phyloP scores from a whole-genome alignment of 257 asterid genomes.

The Ballota nigra region DNA sequence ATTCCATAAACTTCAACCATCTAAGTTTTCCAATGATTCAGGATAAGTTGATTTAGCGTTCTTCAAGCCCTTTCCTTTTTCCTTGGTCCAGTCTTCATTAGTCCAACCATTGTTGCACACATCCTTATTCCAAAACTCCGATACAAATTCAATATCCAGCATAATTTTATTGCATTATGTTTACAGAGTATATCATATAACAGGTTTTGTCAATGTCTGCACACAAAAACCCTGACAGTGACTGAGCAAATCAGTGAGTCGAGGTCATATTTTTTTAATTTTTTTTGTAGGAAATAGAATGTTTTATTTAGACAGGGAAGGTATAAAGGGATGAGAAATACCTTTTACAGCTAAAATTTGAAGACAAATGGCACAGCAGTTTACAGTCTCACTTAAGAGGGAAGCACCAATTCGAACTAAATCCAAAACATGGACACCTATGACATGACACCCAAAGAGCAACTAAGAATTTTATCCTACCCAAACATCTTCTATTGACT shows the following conservation, averaged over 20 bases:
- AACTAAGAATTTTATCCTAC: too few species aligned
- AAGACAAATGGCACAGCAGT: not conserved
- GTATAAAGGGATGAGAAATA: not conserved
- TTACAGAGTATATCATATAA: not conserved
- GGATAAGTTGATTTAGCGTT: not conserved
- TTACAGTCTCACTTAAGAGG: not conserved
- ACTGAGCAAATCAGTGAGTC: not conserved
- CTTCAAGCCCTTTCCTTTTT: not conserved
- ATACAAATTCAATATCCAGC: not conserved
- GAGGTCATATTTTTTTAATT: too few species aligned
- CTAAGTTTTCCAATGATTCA: not conserved
- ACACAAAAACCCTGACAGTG: not conserved
- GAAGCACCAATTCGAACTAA: not conserved
- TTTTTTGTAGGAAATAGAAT: too few species aligned
- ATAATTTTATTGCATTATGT: not conserved
- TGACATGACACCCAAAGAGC: too few species aligned
- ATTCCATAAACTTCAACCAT: not conserved
- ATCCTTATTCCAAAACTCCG: not conserved
- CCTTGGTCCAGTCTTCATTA: not conserved
- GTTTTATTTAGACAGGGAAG: not conserved
- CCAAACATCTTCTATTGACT: not conserved
- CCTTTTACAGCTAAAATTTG: not conserved
- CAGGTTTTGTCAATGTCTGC: not conserved
- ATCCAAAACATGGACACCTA: not conserved
- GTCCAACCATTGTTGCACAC: not conserved